These are phyloP conservation scores for Amphicarpaea edgeworthii DNA, from an alignment of 306 rosid genomes.

Conservation along the genomic window DNA sequence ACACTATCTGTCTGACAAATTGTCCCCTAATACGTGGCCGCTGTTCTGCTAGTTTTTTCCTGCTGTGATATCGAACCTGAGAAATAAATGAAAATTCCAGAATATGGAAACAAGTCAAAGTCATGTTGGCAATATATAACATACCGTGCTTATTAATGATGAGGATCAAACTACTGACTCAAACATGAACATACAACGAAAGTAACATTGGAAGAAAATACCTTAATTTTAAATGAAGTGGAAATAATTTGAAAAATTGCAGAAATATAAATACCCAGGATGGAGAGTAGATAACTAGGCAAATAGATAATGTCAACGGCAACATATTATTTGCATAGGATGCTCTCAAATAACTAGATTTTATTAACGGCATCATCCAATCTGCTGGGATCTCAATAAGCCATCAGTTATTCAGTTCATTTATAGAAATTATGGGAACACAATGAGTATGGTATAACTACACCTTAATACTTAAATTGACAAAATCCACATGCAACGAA, in stretches of 20 bases:
- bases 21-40: conserved; percentile 78
- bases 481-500: conserved; percentile 10
- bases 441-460: conserved; percentile 5
- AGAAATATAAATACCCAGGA: conserved; percentile 25
- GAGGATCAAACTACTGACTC: conserved; percentile 19
- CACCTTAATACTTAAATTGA: conserved; percentile 9
- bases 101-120: conserved; percentile 30
- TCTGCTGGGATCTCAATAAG: conserved; percentile 1
- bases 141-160: not conserved
- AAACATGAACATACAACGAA: not conserved
- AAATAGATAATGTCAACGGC: conserved; percentile 12
- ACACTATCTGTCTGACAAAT: conserved; percentile 62
- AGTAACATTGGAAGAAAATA: not conserved
- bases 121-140: conserved; percentile 9
- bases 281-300: conserved; percentile 23
- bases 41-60: conserved; percentile 76
- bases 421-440: conserved; percentile 8
- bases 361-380: not conserved
- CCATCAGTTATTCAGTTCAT: conserved; percentile 9
- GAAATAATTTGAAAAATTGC: conserved; percentile 21
- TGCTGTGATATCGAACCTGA: conserved; percentile 78
- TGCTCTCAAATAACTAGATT: conserved; percentile 16
- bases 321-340: conserved; percentile 12
- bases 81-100: conserved; percentile 20
- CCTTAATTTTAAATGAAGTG: conserved; percentile 22